Evolutionary conservation across 305 asterid species (phyloP), one percentile per base, ranked within the genome.

Genomic region (Fraxinus nigra): DNA sequence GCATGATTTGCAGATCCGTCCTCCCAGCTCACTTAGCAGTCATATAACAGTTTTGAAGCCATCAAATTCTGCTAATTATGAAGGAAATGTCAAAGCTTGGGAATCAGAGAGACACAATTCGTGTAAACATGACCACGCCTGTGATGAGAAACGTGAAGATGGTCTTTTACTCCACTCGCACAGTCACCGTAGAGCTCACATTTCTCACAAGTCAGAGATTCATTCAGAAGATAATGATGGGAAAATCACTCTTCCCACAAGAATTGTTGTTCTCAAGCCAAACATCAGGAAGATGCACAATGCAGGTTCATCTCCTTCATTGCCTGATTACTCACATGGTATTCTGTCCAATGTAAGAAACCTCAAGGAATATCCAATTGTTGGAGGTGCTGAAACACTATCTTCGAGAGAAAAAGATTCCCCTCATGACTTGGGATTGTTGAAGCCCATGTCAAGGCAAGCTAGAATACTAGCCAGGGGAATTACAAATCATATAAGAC

Each of bases 201-300:
- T 63, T 79, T 82, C 88, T 83, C 86, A 79, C 82, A 86, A 80
- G 84, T 84, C 91, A 35, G 85, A 79, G 75, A 73, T 38, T 87
- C 92, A 72, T 76, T 79, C 85, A 72, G 88, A 91, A 79, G 90
- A 83, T 76, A 86, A 81, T 33, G 75, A 75, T 43, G 93, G 84
- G 5, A 90, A 80, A 59, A 84, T 69, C 56, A 83, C 59, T 69
- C 87, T 88, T 80, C 98, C 99, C 16, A 96, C 98, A 1, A 91
- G 90, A 90, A 96, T 96, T 77, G 94, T 93, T 51, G 91, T 94
- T 87, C 87, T 94, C 90, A 96, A 94, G 86, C 98, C 99, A 63
- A 92, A 92, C 88, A 85, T 90, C 63, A 89, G 86, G 77, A 90
- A 89, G 85, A 81, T 81, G 78, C 87, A 81, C 78, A 85, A 78